phyloP scores from a whole-genome alignment of 2,329 filamentous ascomycete genomes.

The Calonectria pauciramosa region DNA sequence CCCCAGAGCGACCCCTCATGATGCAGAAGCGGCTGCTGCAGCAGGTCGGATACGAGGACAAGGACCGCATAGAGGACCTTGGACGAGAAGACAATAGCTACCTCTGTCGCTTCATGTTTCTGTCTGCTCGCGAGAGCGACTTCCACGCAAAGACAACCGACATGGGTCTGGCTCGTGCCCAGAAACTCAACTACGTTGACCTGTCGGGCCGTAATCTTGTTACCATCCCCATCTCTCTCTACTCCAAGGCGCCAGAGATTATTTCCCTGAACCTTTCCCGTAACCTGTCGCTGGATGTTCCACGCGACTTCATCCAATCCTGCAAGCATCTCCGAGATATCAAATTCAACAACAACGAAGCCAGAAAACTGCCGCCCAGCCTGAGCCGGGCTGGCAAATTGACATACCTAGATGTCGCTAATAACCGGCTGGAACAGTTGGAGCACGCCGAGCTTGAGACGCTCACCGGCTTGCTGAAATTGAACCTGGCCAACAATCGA shows the following conservation, averaged over 20 bases:
- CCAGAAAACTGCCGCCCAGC: slow-evolving; percentile 86
- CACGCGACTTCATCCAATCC: slow-evolving; percentile 95
- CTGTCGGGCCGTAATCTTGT: slow-evolving; percentile 90
- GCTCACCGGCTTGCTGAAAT: slow-evolving; percentile 82
- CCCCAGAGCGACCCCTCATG: slow-evolving; percentile 84
- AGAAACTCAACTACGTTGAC: slow-evolving; percentile 96
- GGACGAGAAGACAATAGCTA: slow-evolving; percentile 98
- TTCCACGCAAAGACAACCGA: slow-evolving; percentile 79
- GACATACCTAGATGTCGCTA: slow-evolving; percentile 93
- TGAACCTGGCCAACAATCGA: slow-evolving; percentile 95
- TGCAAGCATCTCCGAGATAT: slow-evolving; percentile 94
- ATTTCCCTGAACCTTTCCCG: slow-evolving; percentile 94
- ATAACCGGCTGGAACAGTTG: slow-evolving; percentile 90
- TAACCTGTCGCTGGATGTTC: slow-evolving; percentile 92
- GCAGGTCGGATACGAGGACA: slow-evolving; percentile 90
- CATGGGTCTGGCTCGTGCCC: slow-evolving; percentile 82
- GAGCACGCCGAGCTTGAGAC: slow-evolving; percentile 86
- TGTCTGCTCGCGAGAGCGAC: slow-evolving; percentile 89
- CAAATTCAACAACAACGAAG: slow-evolving; percentile 96
- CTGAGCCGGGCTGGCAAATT: slow-evolving; percentile 84
- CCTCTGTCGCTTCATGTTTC: slow-evolving; percentile 93
- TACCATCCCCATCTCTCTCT: slow-evolving; percentile 94
- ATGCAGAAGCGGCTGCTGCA: slow-evolving; percentile 93
- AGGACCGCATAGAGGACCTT: slow-evolving; percentile 91
- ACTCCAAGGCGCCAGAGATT: slow-evolving; percentile 92